Evolutionary conservation across 192 early-diverging fungal genomes (phyloP).

Genomic region (Paraglomus occultum): DNA sequence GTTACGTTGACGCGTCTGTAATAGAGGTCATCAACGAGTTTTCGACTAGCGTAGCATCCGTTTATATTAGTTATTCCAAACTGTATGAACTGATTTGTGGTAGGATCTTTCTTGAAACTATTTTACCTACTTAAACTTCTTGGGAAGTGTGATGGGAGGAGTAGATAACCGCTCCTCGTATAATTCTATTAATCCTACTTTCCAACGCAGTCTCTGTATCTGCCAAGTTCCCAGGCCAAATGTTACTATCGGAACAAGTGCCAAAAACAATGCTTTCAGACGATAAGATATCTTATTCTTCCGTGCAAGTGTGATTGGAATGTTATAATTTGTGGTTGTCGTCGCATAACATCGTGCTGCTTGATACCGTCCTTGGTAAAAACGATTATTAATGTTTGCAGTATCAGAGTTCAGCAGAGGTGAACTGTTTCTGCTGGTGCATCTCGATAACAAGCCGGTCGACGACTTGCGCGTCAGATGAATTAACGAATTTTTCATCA

Average conservation of each 20-base stretch:
- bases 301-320: too few relatives aligned
- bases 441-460: too few relatives aligned
- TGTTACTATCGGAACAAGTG: conserved; percentile 52
- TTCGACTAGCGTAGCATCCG: conserved; percentile 28
- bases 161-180: conserved; percentile 59
- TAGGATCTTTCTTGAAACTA: not conserved
- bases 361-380: too few relatives aligned
- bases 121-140: conserved; percentile 52
- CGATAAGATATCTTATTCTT: too few relatives aligned
- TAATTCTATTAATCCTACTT: conserved; percentile 75
- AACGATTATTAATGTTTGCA: too few relatives aligned
- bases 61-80: not conserved
- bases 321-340: too few relatives aligned
- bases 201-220: conserved; percentile 84
- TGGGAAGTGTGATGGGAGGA: conserved; percentile 66
- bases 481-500: too few relatives aligned
- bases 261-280: conserved; percentile 15
- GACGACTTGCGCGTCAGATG: too few relatives aligned
- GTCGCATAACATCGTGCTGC: too few relatives aligned
- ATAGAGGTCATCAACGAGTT: conserved; percentile 59
- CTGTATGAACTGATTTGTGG: not conserved
- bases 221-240: conserved; percentile 88
- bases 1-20: conserved; percentile 72
- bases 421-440: too few relatives aligned
- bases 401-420: too few relatives aligned